These are phyloP conservation scores for Diaporthe humulicola DNA, from an alignment of 2,329 filamentous ascomycete species.

Conservation along the genomic window DNA sequence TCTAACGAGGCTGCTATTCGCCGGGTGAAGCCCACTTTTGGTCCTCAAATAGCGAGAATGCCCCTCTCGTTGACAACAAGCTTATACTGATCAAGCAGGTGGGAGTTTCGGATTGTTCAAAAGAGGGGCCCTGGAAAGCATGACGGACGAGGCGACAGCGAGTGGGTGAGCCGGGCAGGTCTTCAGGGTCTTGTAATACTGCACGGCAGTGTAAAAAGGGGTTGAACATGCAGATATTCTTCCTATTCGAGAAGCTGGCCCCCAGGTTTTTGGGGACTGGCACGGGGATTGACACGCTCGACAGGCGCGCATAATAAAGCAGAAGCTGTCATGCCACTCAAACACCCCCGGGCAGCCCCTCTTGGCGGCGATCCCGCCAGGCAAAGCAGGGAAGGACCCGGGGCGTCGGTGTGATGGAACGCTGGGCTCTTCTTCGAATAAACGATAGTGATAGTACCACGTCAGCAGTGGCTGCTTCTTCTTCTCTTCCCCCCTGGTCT, in stretches of 20 bases:
- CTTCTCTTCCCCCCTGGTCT: neutral
- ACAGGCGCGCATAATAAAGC: neutral
- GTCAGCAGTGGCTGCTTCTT: neutral
- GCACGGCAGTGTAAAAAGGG: neutral
- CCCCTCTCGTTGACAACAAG: constrained; percentile 22
- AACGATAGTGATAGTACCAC: neutral
- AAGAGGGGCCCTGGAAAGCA: constrained; percentile 31
- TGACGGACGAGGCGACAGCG: neutral
- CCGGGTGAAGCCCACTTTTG: constrained; percentile 25
- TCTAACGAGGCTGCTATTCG: constrained; percentile 5
- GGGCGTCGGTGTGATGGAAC: constrained; percentile 10
- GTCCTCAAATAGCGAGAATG: constrained; percentile 29
- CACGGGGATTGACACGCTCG: neutral
- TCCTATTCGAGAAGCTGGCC: constrained; percentile 3
- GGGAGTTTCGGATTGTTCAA: constrained; percentile 32
- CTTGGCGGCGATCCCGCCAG: constrained; percentile 30
- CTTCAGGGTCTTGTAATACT: neutral
- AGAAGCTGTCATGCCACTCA: constrained; percentile 18
- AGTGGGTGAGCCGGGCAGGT: neutral
- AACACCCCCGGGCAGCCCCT: neutral
- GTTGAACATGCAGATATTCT: constrained; percentile 18
- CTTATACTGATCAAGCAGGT: constrained; percentile 35
- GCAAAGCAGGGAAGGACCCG: constrained; percentile 18
- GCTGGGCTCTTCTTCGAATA: constrained; percentile 4
- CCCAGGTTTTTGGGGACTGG: neutral